Evolutionary conservation across 176 grass and related monocot species (phyloP), one percentile per base, ranked within the genome.

Genomic region (Carex littledalei): DNA sequence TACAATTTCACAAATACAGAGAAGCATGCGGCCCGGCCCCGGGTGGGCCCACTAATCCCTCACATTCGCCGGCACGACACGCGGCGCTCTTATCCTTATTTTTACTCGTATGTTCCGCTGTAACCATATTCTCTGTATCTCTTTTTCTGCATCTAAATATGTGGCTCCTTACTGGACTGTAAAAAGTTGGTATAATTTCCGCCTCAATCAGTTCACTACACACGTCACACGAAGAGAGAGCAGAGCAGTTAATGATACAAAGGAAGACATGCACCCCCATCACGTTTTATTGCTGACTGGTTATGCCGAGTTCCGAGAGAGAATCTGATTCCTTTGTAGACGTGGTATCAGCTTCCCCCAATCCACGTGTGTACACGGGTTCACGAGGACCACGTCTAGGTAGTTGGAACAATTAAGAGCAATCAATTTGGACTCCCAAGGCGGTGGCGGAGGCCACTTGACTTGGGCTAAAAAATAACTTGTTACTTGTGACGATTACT

Each of bases 21-120:
- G 35, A 82, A 24, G 32, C 59, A 35, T 82, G 80, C 80, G 80
- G 80, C 37, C 35, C 15, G 45, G 17, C 39, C 39, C 70, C 16
- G 57, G 18, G 6, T 60, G 57, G 57, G 17, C 5, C 57, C 57
- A 16, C 10, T 50, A 15, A 52, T 11, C 70, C n/a, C 20, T 52
- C 49, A 7, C 47, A 52, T 20, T 77, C 22, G 55, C 49, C 49
- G 50, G 49, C 73, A 77, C 73, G 0, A 29, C 73, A 77, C 73
- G 73, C 22, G 49, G 54, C 73, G 24, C 49, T 55, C 73, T 77
- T 77, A 77, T 77, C 73, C 73, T 77, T 50, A 29, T 11, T 53
- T 45, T 50, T 50, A 50, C 8, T 50, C 47, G 10, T 50, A 12
- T 50, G 47, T 13, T 21, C 21, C 35, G 1, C 14, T 45, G 1